Evolutionary conservation across 192 early-diverging fungal species (phyloP), one percentile per base, ranked within the genome.

Genomic region (Diversispora eburnea): DNA sequence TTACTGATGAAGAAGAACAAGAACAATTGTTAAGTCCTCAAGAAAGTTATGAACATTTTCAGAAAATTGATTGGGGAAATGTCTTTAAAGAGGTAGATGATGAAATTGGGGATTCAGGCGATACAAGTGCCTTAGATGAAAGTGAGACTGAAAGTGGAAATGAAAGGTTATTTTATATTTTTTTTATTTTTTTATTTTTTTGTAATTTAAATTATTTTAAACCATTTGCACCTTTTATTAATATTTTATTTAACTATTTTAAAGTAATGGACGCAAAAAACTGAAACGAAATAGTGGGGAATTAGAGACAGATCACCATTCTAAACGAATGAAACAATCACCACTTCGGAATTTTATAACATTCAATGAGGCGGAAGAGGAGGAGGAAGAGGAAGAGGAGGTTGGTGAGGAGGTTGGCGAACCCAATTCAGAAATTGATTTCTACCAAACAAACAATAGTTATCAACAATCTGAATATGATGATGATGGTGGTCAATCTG

Each of bases 21-120:
- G 25, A 33, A 33, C 25, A 33, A 9, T 81, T 76, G 1, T 79
- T 84, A 19, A 77, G 73, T 1, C 71, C 75, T 8, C 54, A 62
- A 20, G 85, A 84, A 39, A 78, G 77, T n/a, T 77, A 57, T 47
- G 74, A 82, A 63, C 70, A 77, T 57, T 55, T 78, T 61, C 76
- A 76, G 6, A 25, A 33, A 43, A 66, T 74, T 69, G 60, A 81
- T 62, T 86, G 84, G 84, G 75, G 68, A 60, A 81, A 86, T 69
- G 74, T 84, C 39, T 77, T 83, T 12, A 75, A 77, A 25, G 89
- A 89, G 70, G 76, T 91, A 22, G 82, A 79, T n/a, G 73, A 78
- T 9, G 84, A 83, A 12, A 80, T 88, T 62, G 81, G 75, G 13
- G 80, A 84, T 12, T 58, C 63, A 51, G 72, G 72, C 5, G 74